Percentiles rank a stretch among this genome's conserved stretches.
Conservation (phyloP, 192 early-diverging fungal genomes). For the Entomortierella chlamydospora region DNA sequence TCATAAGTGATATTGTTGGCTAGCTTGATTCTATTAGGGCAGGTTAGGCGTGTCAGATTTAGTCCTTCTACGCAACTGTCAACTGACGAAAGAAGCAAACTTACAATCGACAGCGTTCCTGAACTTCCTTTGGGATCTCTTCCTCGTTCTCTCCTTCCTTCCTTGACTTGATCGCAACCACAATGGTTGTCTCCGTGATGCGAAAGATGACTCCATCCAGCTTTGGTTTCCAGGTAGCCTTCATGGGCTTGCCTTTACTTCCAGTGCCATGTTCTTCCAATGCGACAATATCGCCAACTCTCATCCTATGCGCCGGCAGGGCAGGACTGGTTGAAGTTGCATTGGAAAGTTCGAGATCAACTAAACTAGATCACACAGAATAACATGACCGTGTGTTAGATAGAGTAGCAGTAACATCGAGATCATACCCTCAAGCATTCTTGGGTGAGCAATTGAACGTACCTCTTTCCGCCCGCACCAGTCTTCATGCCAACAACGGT, state of each 20-base stretch:
- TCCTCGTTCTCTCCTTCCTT: constrained; percentile 59
- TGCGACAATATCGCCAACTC: constrained; percentile 79
- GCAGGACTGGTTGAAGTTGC: constrained; percentile 58
- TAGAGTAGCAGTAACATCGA: no score
- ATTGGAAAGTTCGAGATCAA: constrained; percentile 73
- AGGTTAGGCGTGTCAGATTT: constrained; percentile 29
- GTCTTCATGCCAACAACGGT: constrained; percentile 70
- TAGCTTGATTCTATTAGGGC: constrained; percentile 49
- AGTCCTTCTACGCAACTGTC: neutral
- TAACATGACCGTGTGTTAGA: neutral
- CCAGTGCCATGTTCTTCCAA: constrained; percentile 64
- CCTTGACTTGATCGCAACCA: constrained; percentile 64
- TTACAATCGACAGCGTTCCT: constrained; percentile 73
- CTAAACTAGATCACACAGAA: constrained; percentile 47
- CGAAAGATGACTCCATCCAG: constrained; percentile 69
- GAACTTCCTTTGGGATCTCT: constrained; percentile 69
- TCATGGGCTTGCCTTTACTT: constrained; percentile 57
- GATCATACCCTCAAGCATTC: no score
- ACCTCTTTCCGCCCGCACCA: constrained; percentile 77
- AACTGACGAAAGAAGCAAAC: constrained; percentile 1
- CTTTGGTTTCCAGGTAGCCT: constrained; percentile 38
- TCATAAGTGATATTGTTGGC: constrained; percentile 65
- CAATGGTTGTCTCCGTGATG: constrained; percentile 67
- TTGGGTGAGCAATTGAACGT: neutral
- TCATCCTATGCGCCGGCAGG: constrained; percentile 69